Base-by-base conservation (phyloP, 257 asterid species). In the Solanum medicagineum region DNA sequence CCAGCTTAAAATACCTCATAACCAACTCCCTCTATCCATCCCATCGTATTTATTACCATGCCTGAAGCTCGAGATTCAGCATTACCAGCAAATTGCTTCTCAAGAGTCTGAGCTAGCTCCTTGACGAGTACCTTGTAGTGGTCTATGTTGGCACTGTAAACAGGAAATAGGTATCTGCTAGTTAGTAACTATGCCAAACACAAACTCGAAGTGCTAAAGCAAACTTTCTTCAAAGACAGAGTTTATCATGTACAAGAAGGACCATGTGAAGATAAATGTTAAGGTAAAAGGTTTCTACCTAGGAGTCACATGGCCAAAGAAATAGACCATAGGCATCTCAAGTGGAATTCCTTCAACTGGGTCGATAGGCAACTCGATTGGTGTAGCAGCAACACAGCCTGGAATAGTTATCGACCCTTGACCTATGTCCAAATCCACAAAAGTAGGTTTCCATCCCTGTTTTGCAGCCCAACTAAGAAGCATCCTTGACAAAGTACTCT, bases 401-500 rank as follows among this genome's bases (percentile, higher is more conserved):
- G 99, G 99, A 86, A 95, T 89, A 24, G 98, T 94, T 86, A 97
- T 94, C 45, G 99, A 91, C 86, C 99, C 99, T 91, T 97, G 98
- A 85, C 99, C 99, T 53, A 95, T 92, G 89, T 97, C 98, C 87
- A 97, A 90, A 93, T 97, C 99, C 82, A 97, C 99, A 91, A 90
- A 95, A 81, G 99, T 97, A n/a, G 99, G 99, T 89, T 97, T 97
- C 99, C 99, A 95, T 19, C 99, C 99, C 90, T 91, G 97, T 90
- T 97, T 97, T 81, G 98, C 97, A 60, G 99, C 98, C 99, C 99
- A 97, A 89, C 99, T 97, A 89, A 97, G 97, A 88, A 97, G 98
- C 99, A 97, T 97, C 89, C 97, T 89, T 62, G 98, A 89, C 88
- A 97, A 88, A 55, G 99, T 95, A 89, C 99, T 95, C 92, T 97